phyloP scores from a whole-genome alignment of 768 basidiomycete species.

The Amyloporia xantha region DNA sequence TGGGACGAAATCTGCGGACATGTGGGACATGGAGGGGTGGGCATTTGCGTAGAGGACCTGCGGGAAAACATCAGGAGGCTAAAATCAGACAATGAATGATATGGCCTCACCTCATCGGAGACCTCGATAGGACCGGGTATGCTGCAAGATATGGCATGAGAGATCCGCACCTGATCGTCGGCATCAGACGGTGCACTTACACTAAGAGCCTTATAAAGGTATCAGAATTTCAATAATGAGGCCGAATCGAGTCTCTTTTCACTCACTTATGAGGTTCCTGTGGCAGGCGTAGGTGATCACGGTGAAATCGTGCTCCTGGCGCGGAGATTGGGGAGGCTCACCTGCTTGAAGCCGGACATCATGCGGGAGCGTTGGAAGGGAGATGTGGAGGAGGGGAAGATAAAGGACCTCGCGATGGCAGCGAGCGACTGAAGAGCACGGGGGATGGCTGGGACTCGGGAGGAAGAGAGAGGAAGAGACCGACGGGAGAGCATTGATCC shows the following conservation, averaged over 20 bases:
- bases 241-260: neutral
- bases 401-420: conserved; percentile 11
- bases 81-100: neutral
- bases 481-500: conserved; percentile 15
- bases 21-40: conserved; percentile 83
- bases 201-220: conserved; percentile 18
- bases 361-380: conserved; percentile 8
- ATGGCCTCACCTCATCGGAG: conserved; percentile 42
- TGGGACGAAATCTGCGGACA: conserved; percentile 81
- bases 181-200: conserved; percentile 10
- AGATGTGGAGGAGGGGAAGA: conserved; percentile 8
- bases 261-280: conserved; percentile 47
- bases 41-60: conserved; percentile 92
- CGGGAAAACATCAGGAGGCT: neutral
- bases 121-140: conserved; percentile 55
- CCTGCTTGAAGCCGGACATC: conserved; percentile 32
- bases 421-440: conserved; percentile 9
- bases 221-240: neutral
- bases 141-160: conserved; percentile 21
- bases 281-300: conserved; percentile 2
- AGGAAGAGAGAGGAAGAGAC: conserved; percentile 5
- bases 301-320: neutral
- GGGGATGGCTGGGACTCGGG: conserved; percentile 1
- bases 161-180: conserved; percentile 1
- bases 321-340: conserved; percentile 7